Percentiles rank a stretch among this genome's conserved stretches.
These are phyloP conservation scores for Yamadazyma ubonensis DNA, from an alignment of 805 yeast genomes.

Conservation along the genomic window DNA sequence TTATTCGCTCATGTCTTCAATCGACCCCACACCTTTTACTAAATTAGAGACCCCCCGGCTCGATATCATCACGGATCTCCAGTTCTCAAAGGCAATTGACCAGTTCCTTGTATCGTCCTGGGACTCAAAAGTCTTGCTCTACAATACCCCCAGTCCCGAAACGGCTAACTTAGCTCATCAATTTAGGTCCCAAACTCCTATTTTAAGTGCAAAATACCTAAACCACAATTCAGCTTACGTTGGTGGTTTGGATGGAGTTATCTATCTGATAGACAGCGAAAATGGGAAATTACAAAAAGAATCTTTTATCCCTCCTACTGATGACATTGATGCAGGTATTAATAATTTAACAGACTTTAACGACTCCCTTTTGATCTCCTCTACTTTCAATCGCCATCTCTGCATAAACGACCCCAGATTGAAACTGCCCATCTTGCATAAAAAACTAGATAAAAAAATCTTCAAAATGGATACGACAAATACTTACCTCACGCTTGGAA, in stretches of 20 bases:
- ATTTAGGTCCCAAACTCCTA: conserved; percentile 19
- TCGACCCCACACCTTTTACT: conserved; percentile 10
- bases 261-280: conserved; percentile 52
- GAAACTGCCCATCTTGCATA: conserved; percentile 13
- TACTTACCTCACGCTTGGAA: conserved; percentile 49
- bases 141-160: conserved; percentile 22
- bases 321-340: conserved; percentile 27
- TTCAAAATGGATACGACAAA: conserved; percentile 59
- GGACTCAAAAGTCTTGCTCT: conserved; percentile 52
- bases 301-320: conserved; percentile 9
- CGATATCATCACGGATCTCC: conserved; percentile 45
- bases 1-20: too few species aligned
- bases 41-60: conserved; percentile 24
- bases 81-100: conserved; percentile 33
- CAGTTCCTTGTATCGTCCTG: conserved; percentile 54
- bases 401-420: conserved; percentile 45
- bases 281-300: conserved; percentile 22
- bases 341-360: conserved; percentile 33
- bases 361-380: conserved; percentile 43
- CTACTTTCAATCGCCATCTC: conserved; percentile 62
- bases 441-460: conserved; percentile 47
- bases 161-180: neutral
- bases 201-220: conserved; percentile 29
- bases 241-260: conserved; percentile 56
- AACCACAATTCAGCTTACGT: conserved; percentile 34